phyloP scores from a whole-genome alignment of 1,139 yeast species.

The Diutina pseudorugosa region DNA sequence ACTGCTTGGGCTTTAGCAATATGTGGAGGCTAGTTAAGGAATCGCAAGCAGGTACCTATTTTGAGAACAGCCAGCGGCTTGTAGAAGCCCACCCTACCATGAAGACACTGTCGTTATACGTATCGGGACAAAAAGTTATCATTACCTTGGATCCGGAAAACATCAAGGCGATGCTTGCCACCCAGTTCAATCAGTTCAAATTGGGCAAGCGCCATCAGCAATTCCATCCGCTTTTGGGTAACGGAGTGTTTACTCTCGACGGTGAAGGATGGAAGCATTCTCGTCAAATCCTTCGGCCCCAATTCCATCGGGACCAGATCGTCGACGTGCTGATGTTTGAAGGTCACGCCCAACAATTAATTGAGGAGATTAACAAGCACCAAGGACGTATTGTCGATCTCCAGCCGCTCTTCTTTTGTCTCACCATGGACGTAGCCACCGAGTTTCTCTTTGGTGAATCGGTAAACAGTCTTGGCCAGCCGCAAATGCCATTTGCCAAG shows the following conservation, averaged over 20 bases:
- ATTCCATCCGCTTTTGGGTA: background rate
- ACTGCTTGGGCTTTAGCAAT: background rate
- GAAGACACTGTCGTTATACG: background rate
- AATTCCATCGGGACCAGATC: slow-evolving; percentile 1
- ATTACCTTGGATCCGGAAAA: slow-evolving; percentile 1
- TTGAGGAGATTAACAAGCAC: background rate
- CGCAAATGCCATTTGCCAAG: background rate
- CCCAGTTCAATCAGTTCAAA: background rate
- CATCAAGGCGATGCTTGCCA: slow-evolving; percentile 4
- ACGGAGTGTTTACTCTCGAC: slow-evolving; percentile 4
- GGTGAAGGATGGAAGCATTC: slow-evolving; percentile 3
- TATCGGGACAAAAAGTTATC: slow-evolving; percentile 12
- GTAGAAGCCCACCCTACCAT: background rate
- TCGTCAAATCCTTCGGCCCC: background rate
- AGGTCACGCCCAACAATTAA: background rate
- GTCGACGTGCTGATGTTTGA: background rate
- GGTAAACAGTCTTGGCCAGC: background rate
- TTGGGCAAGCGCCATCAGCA: background rate
- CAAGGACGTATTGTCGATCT: background rate
- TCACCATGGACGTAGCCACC: slow-evolving; percentile 2
- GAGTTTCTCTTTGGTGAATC: slow-evolving; percentile 4
- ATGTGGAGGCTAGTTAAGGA: background rate
- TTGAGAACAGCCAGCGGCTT: background rate
- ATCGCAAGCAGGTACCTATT: background rate
- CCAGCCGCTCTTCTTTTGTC: background rate